Evolutionary conservation across 1,284 basidiomycete species (phyloP), one percentile per base, ranked within the genome.

Genomic region (Melampsora americana): DNA sequence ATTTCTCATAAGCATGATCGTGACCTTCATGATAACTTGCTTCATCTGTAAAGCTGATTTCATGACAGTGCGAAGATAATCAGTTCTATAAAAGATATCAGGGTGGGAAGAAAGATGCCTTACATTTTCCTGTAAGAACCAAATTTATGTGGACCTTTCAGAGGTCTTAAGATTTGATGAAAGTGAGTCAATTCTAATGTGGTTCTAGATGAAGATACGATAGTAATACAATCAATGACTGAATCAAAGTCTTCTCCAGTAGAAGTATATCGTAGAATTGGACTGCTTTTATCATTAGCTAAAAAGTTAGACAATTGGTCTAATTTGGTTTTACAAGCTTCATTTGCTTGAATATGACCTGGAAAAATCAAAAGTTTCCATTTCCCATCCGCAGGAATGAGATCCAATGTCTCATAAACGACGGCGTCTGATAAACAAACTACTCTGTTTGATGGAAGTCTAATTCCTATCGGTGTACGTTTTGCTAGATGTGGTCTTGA

Each of bases 1-100:
- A 83, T 18, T 80, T 79, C 61, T 80, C 79, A 79, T 84, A 84
- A 11, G 82, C 81, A 23, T 82, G 79, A 56, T 82, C 82, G 68
- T 83, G 80, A 44, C 82, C 83, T 50, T 78, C 74, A 77, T 83
- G 80, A 69, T 80, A 79, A 5, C 77, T 79, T 64, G 78, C 77
- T 69, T 83, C 82, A 73, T 83, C 82, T 68, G 76, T 77, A 75
- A 80, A 82, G 20, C 82, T 74, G 42, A 77, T 78, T 23, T 74
- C 67, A 66, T 42, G 9, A 78, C 77, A 35, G 62, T 78, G 77
- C 60, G 16, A 18, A 78, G 78, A 14, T 9, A 9, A 35, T 42
- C 14, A 42, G 42, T 1, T 42, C 42, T 42, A 42, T 42, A 42
- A 42, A 42, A 12, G 2, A 2, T 0, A 42, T 12, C 14, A 12